Percentiles rank a stretch among this genome's conserved stretches.
phyloP scores from a whole-genome alignment of 2,329 filamentous ascomycete genomes.

The Amauroascus niger region DNA sequence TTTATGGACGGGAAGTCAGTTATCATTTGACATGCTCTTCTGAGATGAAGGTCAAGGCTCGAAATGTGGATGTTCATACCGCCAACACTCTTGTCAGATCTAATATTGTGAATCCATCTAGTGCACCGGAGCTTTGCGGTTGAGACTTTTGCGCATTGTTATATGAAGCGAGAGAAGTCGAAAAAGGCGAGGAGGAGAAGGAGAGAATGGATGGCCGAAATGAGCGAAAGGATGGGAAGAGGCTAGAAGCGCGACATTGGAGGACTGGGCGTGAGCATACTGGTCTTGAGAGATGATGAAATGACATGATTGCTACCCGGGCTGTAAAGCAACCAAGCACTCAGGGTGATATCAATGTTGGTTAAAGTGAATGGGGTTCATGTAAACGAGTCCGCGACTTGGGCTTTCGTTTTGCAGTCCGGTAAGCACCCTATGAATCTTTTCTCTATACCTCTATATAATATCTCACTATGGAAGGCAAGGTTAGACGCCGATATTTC shows the following conservation, averaged over 20 bases:
- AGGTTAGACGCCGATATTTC: no score
- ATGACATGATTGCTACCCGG: neutral
- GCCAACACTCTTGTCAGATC: slow-evolving; percentile 1
- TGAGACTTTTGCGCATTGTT: neutral
- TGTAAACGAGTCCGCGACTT: no score
- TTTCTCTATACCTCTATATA: no score
- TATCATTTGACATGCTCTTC: neutral
- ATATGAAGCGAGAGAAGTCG: neutral
- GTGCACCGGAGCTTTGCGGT: neutral
- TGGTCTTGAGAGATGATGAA: neutral
- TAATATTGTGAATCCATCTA: neutral
- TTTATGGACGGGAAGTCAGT: neutral
- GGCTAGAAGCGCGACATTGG: neutral
- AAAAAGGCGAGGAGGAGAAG: neutral
- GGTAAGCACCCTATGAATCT: no score
- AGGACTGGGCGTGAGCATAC: neutral
- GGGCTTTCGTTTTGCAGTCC: no score
- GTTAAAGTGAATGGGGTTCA: no score
- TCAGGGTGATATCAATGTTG: no score
- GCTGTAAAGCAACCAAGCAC: neutral
- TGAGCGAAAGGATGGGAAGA: neutral
- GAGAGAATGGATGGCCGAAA: neutral
- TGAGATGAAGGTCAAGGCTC: neutral
- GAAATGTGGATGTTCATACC: neutral
- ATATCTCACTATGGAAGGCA: no score